These are phyloP conservation scores for Debaryomyces robertsiae DNA, from an alignment of 1,139 yeast genomes.

Conservation along the genomic window DNA sequence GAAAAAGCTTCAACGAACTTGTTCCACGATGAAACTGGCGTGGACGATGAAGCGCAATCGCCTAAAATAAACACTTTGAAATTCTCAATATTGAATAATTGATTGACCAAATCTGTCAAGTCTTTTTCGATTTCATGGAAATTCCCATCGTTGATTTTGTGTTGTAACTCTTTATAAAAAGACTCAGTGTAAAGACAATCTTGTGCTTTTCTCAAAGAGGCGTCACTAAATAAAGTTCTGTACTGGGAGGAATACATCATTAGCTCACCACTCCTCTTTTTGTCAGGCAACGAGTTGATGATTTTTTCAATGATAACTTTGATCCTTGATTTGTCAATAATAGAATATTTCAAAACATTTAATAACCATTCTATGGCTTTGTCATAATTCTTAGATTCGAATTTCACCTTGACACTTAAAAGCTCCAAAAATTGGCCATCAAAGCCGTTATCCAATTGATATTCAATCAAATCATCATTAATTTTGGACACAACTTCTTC, in stretches of 20 bases:
- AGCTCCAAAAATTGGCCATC: conserved; percentile 67
- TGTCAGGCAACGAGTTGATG: conserved; percentile 73
- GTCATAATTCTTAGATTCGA: conserved; percentile 61
- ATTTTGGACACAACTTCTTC: conserved; percentile 75
- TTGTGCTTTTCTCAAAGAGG: conserved; percentile 67
- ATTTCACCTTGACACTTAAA: conserved; percentile 61
- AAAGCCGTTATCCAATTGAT: conserved; percentile 57
- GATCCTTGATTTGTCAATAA: conserved; percentile 74
- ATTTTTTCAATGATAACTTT: conserved; percentile 72
- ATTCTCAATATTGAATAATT: conserved; percentile 61
- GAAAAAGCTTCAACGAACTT: conserved; percentile 33
- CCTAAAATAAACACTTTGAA: conserved; percentile 74
- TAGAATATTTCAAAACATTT: conserved; percentile 62
- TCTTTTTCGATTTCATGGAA: conserved; percentile 51
- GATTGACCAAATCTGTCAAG: conserved; percentile 57
- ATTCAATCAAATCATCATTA: conserved; percentile 72
- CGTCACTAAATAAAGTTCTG: conserved; percentile 53
- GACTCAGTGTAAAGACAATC: conserved; percentile 68
- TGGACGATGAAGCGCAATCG: conserved; percentile 50
- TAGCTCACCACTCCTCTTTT: conserved; percentile 74
- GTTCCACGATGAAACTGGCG: conserved; percentile 69
- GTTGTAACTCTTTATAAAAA: conserved; percentile 52
- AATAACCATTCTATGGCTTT: conserved; percentile 77
- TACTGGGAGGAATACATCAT: conserved; percentile 68
- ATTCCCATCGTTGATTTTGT: conserved; percentile 54